A percentile compares a stretch with the other conserved stretches of the same genome.
Conservation (phyloP, 345 rosid species). For the Theobroma cacao region DNA sequence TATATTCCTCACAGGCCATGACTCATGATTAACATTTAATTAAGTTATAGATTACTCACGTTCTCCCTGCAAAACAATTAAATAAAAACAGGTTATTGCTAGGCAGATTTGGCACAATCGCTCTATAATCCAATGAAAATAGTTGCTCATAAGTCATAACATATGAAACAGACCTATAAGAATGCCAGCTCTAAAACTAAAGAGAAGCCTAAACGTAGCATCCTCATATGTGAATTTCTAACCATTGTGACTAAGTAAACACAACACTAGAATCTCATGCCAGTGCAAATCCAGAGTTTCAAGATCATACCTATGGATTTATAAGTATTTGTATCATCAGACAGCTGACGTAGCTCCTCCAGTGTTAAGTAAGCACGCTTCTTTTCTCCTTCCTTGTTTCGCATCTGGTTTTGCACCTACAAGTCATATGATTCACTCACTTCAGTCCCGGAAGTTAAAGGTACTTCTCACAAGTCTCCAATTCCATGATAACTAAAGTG, state of each 20-base stretch:
- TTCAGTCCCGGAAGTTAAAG: slow-evolving; percentile 11
- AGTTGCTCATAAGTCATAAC: background rate
- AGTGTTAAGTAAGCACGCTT: slow-evolving; percentile 90
- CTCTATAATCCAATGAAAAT: background rate
- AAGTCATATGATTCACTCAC: slow-evolving; percentile 16
- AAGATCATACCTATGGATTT: slow-evolving; percentile 62
- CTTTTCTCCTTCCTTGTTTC: slow-evolving; percentile 86
- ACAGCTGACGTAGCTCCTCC: slow-evolving; percentile 78
- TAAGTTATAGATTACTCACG: slow-evolving; percentile 56
- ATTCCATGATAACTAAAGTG: background rate
- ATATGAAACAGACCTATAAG: background rate
- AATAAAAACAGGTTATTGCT: background rate
- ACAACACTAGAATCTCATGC: background rate
- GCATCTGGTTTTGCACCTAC: slow-evolving; percentile 87
- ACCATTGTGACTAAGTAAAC: background rate
- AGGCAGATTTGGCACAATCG: background rate
- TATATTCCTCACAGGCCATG: background rate
- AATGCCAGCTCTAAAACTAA: background rate
- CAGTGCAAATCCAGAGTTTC: background rate
- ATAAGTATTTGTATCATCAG: slow-evolving; percentile 81
- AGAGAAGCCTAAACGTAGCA: background rate
- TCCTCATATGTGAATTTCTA: background rate
- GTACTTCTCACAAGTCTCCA: background rate
- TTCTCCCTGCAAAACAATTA: slow-evolving; percentile 77
- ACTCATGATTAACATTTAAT: slow-evolving; percentile 1